Conservation (phyloP, 768 basidiomycete species). For the Fomitopsis serialis region DNA sequence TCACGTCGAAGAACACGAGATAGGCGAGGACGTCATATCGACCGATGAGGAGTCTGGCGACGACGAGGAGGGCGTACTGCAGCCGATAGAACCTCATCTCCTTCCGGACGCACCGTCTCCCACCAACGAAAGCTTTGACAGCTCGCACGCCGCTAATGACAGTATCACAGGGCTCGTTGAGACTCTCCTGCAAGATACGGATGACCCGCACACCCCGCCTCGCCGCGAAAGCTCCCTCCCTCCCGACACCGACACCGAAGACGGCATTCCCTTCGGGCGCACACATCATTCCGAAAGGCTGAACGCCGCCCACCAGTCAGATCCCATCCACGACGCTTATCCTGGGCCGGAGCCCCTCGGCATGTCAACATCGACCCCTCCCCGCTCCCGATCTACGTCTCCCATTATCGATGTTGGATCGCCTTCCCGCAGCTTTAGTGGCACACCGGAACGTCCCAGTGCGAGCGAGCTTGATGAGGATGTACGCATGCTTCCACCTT, state of each 20-base stretch:
- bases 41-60: conserved; percentile 23
- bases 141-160: conserved; percentile 17
- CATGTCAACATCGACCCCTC: conserved; percentile 5
- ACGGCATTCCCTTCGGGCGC: conserved; percentile 58
- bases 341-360: not conserved
- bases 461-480: conserved; percentile 28
- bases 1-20: conserved; percentile 49
- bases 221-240: conserved; percentile 33
- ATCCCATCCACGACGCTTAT: conserved; percentile 10
- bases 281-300: conserved; percentile 56
- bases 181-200: conserved; percentile 48
- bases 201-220: conserved; percentile 39
- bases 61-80: conserved; percentile 10
- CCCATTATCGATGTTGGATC: conserved; percentile 1
- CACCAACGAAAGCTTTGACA: conserved; percentile 18
- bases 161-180: conserved; percentile 72
- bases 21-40: conserved; percentile 39
- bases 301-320: conserved; percentile 32
- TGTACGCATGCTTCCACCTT: conserved; percentile 41
- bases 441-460: conserved; percentile 10
- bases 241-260: conserved; percentile 55
- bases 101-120: not conserved
- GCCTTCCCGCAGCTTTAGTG: not conserved
- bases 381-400: conserved; percentile 14
- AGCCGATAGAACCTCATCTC: not conserved